Base-by-base conservation (phyloP, 1,284 basidiomycete genomes). In the Exsudoporus floridanus region DNA sequence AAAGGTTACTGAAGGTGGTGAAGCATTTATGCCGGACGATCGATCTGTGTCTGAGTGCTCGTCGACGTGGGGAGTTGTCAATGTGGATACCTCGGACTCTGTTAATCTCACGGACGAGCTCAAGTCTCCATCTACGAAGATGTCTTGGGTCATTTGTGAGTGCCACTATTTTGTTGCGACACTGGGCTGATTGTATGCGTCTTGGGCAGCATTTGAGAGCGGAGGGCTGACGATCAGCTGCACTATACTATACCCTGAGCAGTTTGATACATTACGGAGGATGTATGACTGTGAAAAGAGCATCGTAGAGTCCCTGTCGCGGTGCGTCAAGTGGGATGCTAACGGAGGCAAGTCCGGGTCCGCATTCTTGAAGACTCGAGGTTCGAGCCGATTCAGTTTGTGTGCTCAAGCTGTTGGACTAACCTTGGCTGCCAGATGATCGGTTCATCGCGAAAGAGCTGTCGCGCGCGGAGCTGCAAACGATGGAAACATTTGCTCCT, bases 361-460 rank as follows among this genome's bases (percentile, higher is more conserved):
- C 7, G 94, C 92, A 0, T 99, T 99, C 73, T 74, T 99, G 61
- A 99, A 98, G 75, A 97, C 94, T 10, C 80, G 86, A 77, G 94
- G 94, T 92, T 59, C 44, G 66, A 36, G 21, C 41, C 8, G 10
- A 14, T 34, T 27, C n/a, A 12, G 2, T 21, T 25, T 33, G 33
- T 18, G 21, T 28, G 27, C 21, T 50, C 14, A 8, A 8, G 34
- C 2, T 35, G 34, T 27, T 49, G 35, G 18, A 48, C 49, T 54
- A 16, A 55, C 35, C 12, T 52, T 46, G 36, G 8, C 4, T 45
- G 7, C 33, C 62, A 92, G 97, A 99, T 69, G 94, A 98, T 68
- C 92, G 97, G 5, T 96, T 99, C 76, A 95, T 99, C 60, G 93
- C 97, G 43, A 99, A 99, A 68, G 96, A 98, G 66, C 83, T 99